Evolutionary conservation across 352 stramenopile species (phyloP).

Genomic region (Pilasporangium apinafurcum): DNA sequence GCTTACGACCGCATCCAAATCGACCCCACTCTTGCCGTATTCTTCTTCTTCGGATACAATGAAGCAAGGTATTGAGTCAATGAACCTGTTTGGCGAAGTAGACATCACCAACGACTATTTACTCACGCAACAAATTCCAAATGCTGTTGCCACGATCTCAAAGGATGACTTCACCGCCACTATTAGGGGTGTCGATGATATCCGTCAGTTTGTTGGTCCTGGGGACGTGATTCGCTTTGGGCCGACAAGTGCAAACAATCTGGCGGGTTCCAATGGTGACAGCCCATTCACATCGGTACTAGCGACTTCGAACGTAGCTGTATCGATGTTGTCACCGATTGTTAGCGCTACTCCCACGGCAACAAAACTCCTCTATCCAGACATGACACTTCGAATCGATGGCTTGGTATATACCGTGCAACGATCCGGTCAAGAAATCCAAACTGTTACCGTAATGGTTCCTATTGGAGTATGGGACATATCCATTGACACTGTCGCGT

Average conservation of each 20-base stretch:
- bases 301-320: conserved; percentile 39
- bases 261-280: conserved; percentile 62
- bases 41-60: conserved; percentile 47
- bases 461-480: conserved; percentile 17
- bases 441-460: conserved; percentile 55
- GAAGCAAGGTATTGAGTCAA: conserved; percentile 69
- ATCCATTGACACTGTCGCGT: conserved; percentile 1
- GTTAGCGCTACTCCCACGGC: conserved; percentile 21
- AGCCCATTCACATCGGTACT: conserved; percentile 39
- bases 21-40: conserved; percentile 52
- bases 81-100: conserved; percentile 74
- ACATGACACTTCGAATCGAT: conserved; percentile 85
- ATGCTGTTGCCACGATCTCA: conserved; percentile 36
- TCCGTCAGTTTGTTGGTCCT: conserved; percentile 53
- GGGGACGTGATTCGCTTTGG: conserved; percentile 69
- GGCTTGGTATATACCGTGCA: conserved; percentile 82
- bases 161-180: conserved; percentile 44
- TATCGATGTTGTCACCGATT: conserved; percentile 38
- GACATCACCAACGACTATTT: conserved; percentile 47
- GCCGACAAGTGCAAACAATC: conserved; percentile 18
- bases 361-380: conserved; percentile 58
- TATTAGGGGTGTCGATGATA: conserved; percentile 46
- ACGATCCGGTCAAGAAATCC: conserved; percentile 88
- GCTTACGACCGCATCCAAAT: conserved; percentile 24
- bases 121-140: conserved; percentile 46